Base-by-base conservation (phyloP, 2,329 filamentous ascomycete genomes). In the Ceratocystis huliohia region DNA sequence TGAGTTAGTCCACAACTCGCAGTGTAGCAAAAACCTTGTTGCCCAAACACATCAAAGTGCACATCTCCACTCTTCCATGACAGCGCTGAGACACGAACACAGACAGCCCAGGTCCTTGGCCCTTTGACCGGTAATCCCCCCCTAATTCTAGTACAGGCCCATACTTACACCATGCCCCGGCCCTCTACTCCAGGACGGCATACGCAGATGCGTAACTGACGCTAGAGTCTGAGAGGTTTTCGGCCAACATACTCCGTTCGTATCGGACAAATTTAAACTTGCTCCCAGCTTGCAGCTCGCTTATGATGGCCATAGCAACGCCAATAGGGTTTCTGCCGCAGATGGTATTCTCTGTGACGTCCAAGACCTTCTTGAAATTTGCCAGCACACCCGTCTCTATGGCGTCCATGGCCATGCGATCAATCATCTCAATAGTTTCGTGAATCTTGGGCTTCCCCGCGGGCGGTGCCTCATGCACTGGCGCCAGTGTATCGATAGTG, bases 151-250 rank as follows among this genome's bases (percentile, higher is more conserved):
- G 15, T 2, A 25, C 22, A 53, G 48, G 25, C 25, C 48, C 20
- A 13, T 28, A 28, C 25, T 53, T 25, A 25, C 20, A 53, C 10
- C 8, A 25, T 53, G 48, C 10, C 25, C 50, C 7, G 22, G 13
- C 8, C 28, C 22, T 56, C 25, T 37, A 64, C 8, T 61, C 56
- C 13, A 67, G 20, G 41, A 64, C 22, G 7, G 92, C 91, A 79
- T 94, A 96, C 2, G 91, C 94, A 74, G 92, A 93, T 2, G 89
- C 91, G 75, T 99, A 99, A 76, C 92, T 96, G 64, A 99, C 94
- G 71, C 92, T 96, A 70, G 86, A 94, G 69, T 96, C 90, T 17
- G 73, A 75, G 0, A 87, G 79, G 37, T 80, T 79, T 70, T 82
- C 79, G 2, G 88, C 88, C 74, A 95, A 78, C 68, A 84, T 86